phyloP scores from a whole-genome alignment of 164 flowering plant species.

The Tetracentron sinense region DNA sequence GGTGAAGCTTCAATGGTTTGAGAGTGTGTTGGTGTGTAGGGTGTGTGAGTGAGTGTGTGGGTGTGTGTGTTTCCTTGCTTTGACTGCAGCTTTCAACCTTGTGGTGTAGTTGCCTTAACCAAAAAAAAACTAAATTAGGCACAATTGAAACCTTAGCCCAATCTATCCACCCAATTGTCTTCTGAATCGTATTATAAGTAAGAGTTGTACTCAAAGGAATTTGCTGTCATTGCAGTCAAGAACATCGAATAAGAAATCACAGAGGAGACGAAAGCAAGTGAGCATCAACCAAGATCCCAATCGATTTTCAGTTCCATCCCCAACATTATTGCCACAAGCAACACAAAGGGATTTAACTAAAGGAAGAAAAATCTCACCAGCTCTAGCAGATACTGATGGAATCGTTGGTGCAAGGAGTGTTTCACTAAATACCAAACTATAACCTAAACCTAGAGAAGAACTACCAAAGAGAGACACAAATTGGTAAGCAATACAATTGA shows the following conservation, averaged over 20 bases:
- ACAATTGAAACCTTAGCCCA: conserved; percentile 93
- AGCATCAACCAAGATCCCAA: conserved; percentile 91
- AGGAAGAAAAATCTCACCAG: conserved; percentile 87
- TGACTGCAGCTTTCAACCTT: too few relatives aligned
- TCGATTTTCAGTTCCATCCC: conserved; percentile 76
- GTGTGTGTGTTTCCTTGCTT: too few relatives aligned
- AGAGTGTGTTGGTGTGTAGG: too few relatives aligned
- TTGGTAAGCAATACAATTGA: conserved; percentile 83
- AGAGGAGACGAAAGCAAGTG: conserved; percentile 86
- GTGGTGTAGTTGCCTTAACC: too few relatives aligned
- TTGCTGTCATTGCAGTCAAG: conserved; percentile 92
- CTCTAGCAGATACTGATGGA: conserved; percentile 82
- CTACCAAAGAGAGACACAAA: conserved; percentile 77
- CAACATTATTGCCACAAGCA: conserved; percentile 82
- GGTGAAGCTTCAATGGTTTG: too few relatives aligned
- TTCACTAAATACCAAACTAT: conserved; percentile 81
- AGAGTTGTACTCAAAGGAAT: conserved; percentile 81
- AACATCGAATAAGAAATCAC: conserved; percentile 87
- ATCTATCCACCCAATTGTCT: conserved; percentile 83
- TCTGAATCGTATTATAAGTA: conserved; percentile 51
- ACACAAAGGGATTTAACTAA: conserved; percentile 79
- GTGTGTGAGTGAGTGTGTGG: too few relatives aligned
- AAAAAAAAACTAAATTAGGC: conserved; percentile 84
- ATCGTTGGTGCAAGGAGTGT: conserved; percentile 88
- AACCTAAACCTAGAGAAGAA: conserved; percentile 74